Evolutionary conservation across 1,139 yeast species (phyloP).

Genomic region (Scheffersomyces illinoinensis): DNA sequence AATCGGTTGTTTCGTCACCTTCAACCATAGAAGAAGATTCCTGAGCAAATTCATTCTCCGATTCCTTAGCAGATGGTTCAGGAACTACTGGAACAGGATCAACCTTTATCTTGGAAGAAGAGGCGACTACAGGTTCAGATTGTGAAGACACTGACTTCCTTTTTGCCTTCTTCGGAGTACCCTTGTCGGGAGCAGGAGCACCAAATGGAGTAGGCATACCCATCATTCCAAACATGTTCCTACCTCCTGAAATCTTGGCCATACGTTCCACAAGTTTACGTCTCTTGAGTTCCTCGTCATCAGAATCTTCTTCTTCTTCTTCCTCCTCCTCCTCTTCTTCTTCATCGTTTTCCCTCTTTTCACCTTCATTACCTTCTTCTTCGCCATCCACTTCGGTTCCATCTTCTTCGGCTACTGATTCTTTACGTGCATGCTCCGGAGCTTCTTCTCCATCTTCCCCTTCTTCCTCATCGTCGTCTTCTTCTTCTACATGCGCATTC

Average conservation of each 20-base stretch:
- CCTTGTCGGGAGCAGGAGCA: slow-evolving; percentile 36
- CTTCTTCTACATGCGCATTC: slow-evolving; percentile 1
- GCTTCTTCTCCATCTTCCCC: slow-evolving; percentile 4
- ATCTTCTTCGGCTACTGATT: not conserved
- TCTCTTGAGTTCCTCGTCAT: slow-evolving; percentile 78
- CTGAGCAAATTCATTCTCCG: slow-evolving; percentile 3
- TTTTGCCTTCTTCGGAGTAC: slow-evolving; percentile 12
- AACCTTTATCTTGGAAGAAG: not conserved
- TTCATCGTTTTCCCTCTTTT: slow-evolving; percentile 20
- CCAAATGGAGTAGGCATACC: slow-evolving; percentile 63
- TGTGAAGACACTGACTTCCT: slow-evolving; percentile 1
- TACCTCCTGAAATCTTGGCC: slow-evolving; percentile 94
- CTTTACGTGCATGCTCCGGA: not conserved
- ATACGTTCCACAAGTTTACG: slow-evolving; percentile 84
- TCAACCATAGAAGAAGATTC: slow-evolving; percentile 33
- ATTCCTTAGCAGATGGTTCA: slow-evolving; percentile 7
- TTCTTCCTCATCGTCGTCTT: slow-evolving; percentile 3
- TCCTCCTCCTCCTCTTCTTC: slow-evolving; percentile 25
- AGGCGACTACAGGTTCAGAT: not conserved
- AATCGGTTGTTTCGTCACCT: slow-evolving; percentile 28
- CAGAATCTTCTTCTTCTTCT: slow-evolving; percentile 39
- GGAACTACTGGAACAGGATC: slow-evolving; percentile 8
- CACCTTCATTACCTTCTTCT: slow-evolving; percentile 13
- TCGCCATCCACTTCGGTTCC: slow-evolving; percentile 9
- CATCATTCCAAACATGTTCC: slow-evolving; percentile 85